Base-by-base conservation (phyloP, 2,329 filamentous ascomycete genomes). In the Paecilomyces variotii region DNA sequence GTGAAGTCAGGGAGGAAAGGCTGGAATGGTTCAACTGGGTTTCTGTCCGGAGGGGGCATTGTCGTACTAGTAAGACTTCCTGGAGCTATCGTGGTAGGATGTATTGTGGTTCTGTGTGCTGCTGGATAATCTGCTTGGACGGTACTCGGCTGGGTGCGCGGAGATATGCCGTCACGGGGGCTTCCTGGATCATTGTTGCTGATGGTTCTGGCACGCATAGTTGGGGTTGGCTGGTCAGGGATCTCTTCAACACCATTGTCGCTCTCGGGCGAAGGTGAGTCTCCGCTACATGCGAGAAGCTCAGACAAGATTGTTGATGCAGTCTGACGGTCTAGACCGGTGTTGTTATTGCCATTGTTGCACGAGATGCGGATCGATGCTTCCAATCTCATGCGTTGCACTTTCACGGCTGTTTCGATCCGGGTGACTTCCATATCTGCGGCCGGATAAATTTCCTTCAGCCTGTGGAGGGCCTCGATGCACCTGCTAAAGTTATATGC, bases 381-480 rank as follows among this genome's bases (percentile, higher is more conserved):
- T 53, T 66, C 67, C n/a, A 64, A 65, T 51, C 59, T 61, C 53
- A 64, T 64, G 1, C 67, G 66, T 56, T 72, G 71, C 34, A 67
- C 61, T 55, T 69, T 71, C 4, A 71, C 69, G 2, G 71, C 72
- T 4, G 68, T 69, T 63, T 73, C 70, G 1, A 74, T 67, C 30
- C 71, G 70, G 19, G 68, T 69, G 12, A 68, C 69, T 53, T 75
- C 90, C 67, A 91, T 92, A 70, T 95, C 90, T 9, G 91, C 91
- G 0, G 90, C 89, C 1, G 91, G 86, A 66, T 96, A 96, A 24
- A 90, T 88, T 64, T 94, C 90, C 39, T 90, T 86, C 11, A 96
- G 79, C 61, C 86, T 87, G 69, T 90, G 86, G 81, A 96, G 90
- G 54, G 94, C 89, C 53, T 86, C 83, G 84, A 96, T 91, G 74